Conservation (phyloP, 2,329 filamentous ascomycete genomes). For the Pseudovirgaria hyperparasitica region DNA sequence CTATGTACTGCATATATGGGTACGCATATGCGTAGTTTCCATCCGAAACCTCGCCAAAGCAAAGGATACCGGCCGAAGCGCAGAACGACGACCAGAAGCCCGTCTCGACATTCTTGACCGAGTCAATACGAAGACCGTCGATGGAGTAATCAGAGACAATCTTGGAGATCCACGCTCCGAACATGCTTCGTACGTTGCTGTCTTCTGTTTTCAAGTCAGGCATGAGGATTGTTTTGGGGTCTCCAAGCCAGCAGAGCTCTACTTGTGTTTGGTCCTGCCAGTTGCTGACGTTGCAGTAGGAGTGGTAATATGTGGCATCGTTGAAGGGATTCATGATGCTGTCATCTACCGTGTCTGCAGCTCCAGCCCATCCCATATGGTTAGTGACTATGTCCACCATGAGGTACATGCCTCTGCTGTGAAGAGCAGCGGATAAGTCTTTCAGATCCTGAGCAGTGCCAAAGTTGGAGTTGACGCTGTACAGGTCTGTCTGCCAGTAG, state of each 20-base stretch:
- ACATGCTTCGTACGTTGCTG: conserved; percentile 1
- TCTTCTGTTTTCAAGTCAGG: conserved; percentile 5
- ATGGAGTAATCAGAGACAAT: conserved; percentile 8
- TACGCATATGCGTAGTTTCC: conserved; percentile 35
- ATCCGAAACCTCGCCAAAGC: conserved; percentile 44
- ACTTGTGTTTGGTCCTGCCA: conserved; percentile 38
- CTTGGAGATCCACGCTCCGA: conserved; percentile 5
- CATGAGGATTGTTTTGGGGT: conserved; percentile 25
- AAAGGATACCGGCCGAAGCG: conserved; percentile 40
- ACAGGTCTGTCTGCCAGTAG: conserved; percentile 41
- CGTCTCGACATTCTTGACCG: conserved; percentile 44
- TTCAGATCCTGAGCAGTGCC: conserved; percentile 48
- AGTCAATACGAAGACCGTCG: conserved; percentile 46
- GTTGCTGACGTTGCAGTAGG: conserved; percentile 43
- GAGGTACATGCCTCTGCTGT: conserved; percentile 44
- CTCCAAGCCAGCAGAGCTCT: conserved; percentile 39
- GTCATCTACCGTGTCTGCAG: conserved; percentile 39
- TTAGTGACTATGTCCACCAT: conserved; percentile 51
- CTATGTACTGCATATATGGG: conserved; percentile 39
- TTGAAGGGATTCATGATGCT: conserved; percentile 41
- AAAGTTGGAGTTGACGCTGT: conserved; percentile 43
- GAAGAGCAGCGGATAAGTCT: conserved; percentile 41
- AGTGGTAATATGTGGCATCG: conserved; percentile 45
- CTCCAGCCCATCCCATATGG: conserved; percentile 41
- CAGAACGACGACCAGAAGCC: conserved; percentile 43